phyloP scores from a whole-genome alignment of 805 yeast species.

The Monosporozyma solicola region DNA sequence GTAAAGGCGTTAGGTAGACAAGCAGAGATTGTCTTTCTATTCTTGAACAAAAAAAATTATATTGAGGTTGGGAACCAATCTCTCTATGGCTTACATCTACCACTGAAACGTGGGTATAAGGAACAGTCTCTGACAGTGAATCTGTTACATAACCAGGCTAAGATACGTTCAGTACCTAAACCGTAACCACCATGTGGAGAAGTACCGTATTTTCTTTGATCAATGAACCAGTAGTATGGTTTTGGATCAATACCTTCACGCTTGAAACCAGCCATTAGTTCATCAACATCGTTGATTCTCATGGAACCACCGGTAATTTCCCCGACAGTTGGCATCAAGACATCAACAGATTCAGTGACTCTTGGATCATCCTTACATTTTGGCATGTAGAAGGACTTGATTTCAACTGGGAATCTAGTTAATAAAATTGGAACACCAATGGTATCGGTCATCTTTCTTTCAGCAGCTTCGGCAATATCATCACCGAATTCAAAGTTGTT shows the following conservation, averaged over 20 bases:
- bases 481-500: constrained; percentile 92
- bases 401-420: constrained; percentile 91
- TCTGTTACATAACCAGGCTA: constrained; percentile 97
- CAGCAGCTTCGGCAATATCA: constrained; percentile 99
- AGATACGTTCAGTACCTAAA: constrained; percentile 92
- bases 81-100: constrained; percentile 86
- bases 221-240: constrained; percentile 93
- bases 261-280: constrained; percentile 80
- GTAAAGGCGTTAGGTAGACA: neutral
- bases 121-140: constrained; percentile 98
- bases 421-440: constrained; percentile 88
- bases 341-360: constrained; percentile 97
- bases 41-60: too few relatives aligned
- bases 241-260: constrained; percentile 81
- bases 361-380: constrained; percentile 82
- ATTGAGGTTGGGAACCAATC: too few relatives aligned
- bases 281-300: constrained; percentile 83
- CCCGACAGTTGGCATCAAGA: constrained; percentile 97
- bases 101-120: constrained; percentile 94
- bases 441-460: constrained; percentile 95
- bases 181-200: constrained; percentile 99
- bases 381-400: constrained; percentile 97
- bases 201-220: constrained; percentile 93
- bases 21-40: too few relatives aligned
- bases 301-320: constrained; percentile 98